These are phyloP conservation scores for Solanum verrucosum DNA, from an alignment of 257 asterid genomes.

Conservation along the genomic window DNA sequence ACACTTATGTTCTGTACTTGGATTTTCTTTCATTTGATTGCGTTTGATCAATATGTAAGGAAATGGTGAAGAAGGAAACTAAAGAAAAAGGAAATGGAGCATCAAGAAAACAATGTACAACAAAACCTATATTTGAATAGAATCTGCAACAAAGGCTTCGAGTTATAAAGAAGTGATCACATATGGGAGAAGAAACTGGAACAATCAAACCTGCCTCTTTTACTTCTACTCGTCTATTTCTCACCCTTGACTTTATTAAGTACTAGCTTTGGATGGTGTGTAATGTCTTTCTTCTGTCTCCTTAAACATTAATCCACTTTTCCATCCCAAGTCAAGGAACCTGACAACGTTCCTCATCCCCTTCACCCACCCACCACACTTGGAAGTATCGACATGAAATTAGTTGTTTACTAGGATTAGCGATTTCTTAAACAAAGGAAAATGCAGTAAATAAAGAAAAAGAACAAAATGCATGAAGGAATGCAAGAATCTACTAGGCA, in stretches of 20 bases:
- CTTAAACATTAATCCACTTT: neutral
- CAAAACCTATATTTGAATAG: neutral
- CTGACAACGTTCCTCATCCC: neutral
- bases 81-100: neutral
- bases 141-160: neutral
- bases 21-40: neutral
- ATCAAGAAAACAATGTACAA: neutral
- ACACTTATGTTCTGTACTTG: neutral
- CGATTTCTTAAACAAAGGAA: neutral
- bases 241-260: neutral
- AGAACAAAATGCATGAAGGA: neutral
- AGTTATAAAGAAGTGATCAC: neutral
- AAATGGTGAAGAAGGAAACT: neutral
- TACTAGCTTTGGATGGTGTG: neutral
- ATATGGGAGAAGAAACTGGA: neutral
- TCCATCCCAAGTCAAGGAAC: neutral
- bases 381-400: neutral
- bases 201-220: neutral
- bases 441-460: neutral
- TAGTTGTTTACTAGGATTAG: neutral
- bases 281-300: neutral
- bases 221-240: neutral
- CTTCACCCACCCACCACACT: neutral
- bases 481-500: neutral
- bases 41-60: neutral